Evolutionary conservation across 2,329 filamentous ascomycete species (phyloP), one percentile per base, ranked within the genome.

Genomic region (Mollisia scopiformis): DNA sequence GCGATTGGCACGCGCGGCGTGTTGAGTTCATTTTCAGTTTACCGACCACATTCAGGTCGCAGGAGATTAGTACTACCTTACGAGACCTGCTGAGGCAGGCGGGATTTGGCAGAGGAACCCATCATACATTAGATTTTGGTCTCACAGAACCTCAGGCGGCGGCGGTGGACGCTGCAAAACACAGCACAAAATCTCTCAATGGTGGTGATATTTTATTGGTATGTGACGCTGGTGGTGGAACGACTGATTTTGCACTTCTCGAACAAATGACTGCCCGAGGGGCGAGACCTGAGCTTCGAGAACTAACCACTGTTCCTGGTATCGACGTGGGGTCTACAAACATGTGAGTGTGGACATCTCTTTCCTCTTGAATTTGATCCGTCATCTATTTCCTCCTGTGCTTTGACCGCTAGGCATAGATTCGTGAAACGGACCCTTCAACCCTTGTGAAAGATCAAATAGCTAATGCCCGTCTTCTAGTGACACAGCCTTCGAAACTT

Each of bases 1-100:
- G 30, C 2, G 14, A n/a, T 27, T 57, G 43, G 43, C 25, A 28
- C 35, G 19, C 25, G n/a, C n/a, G 30, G 28, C 28, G 37, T 25
- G 57, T 59, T n/a, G 49, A 59, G n/a, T 59, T 59, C 28, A 16
- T 59, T 14, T 59, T 59, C 51, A 59, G 57, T 23, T 19, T 59
- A 16, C 57, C 57, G 10, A 35, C 57, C 5, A 59, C 57, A 19
- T 55, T 54, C 35, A 28, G 28, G 28, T 50, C 55, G 11, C 39
- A 28, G 10, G 37, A 35, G n/a, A 55, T 55, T 21, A 33, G 11
- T 19, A 35, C 37, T 3, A 49, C 28, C 13, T 37, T 54, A 14
- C 35, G 25, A 7, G 27, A 43, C 21, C 39, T 43, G 8, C 46
- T 55, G 5, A 6, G 25, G 10, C 21, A 47, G 23, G 57, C 57